phyloP scores from a whole-genome alignment of 2,329 filamentous ascomycete genomes.

The Thelonectria blattea region DNA sequence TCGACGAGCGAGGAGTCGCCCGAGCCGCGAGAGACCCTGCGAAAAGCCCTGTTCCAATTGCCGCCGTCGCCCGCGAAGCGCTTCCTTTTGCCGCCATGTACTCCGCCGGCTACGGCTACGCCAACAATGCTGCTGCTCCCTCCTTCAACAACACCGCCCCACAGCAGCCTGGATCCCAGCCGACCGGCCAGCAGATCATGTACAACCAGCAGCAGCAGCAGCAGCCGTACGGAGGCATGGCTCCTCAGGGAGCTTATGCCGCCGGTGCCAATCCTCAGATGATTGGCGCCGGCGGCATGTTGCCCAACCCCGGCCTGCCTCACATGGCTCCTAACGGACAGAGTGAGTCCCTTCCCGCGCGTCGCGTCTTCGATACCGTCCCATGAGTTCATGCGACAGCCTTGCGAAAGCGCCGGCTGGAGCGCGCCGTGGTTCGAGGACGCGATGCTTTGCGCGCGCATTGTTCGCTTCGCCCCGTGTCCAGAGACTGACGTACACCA shows the following conservation, averaged over 20 bases:
- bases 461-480: neutral
- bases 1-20: conserved; percentile 11
- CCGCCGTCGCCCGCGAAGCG: conserved; percentile 20
- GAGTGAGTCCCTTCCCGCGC: conserved; percentile 56
- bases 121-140: conserved; percentile 56
- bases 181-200: conserved; percentile 60
- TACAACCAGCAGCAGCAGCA: conserved; percentile 60
- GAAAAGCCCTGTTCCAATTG: conserved; percentile 20
- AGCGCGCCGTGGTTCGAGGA: conserved; percentile 24
- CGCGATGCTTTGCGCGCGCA: conserved; percentile 21
- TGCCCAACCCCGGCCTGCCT: conserved; percentile 66
- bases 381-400: conserved; percentile 2
- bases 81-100: conserved; percentile 52
- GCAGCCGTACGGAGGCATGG: conserved; percentile 62
- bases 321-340: conserved; percentile 66
- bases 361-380: conserved; percentile 11
- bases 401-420: conserved; percentile 3
- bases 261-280: conserved; percentile 60
- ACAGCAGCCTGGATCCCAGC: conserved; percentile 47
- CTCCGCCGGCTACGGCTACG: conserved; percentile 60
- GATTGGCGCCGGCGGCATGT: conserved; percentile 66
- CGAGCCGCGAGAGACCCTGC: conserved; percentile 27
- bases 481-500: conserved; percentile 37
- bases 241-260: conserved; percentile 56
- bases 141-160: conserved; percentile 55